Base-by-base conservation (phyloP, 202 grass and related monocot genomes). In the Elaeis oleifera region DNA sequence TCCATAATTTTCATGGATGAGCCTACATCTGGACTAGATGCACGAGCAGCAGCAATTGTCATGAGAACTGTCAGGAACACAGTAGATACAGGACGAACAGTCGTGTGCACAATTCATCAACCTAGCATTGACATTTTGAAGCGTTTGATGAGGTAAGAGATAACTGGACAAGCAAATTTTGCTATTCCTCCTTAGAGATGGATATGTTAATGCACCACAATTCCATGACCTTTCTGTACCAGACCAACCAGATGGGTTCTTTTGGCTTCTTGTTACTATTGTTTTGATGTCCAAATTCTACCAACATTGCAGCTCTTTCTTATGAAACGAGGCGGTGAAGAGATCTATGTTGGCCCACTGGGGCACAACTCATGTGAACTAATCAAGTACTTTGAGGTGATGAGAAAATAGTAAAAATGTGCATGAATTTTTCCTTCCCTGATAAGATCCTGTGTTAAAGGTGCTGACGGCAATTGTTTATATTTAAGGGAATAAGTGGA, bases 381-480 rank as follows among this genome's bases (percentile, higher is more conserved):
- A 18, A 57, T 78, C 25, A 53, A 78, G 20, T 71, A 78, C 36
- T 78, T 65, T 23, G 65, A 71, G 75, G 75, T 71, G 36, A 44
- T 44, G 36, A 44, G 50, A 14, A 36, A 4, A 29, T 24, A 5
- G 13, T 17, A 57, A 49, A 18, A 54, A 25, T 14, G 1, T 44
- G 11, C 20, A 31, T 55, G 3, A 21, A 44, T 44, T 44, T 44
- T 44, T 44, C 36, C 8, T 13, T 44, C 36, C 36, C 9, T 3
- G 14, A 44, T 44, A 5, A 14, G 11, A 44, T 44, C 9, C 36
- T 1, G 6, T 13, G 2, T 44, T 3, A 44, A 14, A 44, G 36
- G 8, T 44, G 36, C 36, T 44, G 36, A 44, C 3, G 1, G 36
- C 36, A 44, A 9, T 44, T 44, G 36, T 44, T 13, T 44, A 44